These are phyloP conservation scores for Xylaria sp. DNA, from an alignment of 2,329 filamentous ascomycete species.

Conservation along the genomic window DNA sequence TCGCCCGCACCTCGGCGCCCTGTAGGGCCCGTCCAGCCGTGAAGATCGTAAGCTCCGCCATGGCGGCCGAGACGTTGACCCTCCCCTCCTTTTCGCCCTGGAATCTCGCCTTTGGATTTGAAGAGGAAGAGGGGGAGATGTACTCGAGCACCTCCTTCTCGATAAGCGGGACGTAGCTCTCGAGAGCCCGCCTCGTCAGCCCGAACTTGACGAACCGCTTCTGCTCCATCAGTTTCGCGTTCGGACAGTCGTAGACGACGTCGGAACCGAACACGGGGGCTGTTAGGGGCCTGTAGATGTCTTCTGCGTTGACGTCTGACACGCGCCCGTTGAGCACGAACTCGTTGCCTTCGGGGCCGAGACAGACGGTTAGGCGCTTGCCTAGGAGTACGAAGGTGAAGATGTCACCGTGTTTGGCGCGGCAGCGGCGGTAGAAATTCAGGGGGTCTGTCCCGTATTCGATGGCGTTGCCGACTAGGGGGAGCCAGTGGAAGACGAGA, in stretches of 20 bases:
- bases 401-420: neutral
- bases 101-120: neutral
- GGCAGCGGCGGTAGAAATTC: neutral
- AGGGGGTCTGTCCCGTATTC: neutral
- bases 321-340: neutral
- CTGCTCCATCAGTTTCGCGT: neutral
- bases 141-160: neutral
- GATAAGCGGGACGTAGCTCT: neutral
- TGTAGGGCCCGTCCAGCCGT: neutral
- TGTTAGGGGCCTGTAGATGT: neutral
- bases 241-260: neutral
- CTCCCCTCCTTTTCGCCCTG: neutral
- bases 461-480: neutral
- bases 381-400: neutral
- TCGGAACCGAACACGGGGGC: neutral
- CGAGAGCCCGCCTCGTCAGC: neutral
- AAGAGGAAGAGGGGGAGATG: neutral
- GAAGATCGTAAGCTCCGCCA: neutral
- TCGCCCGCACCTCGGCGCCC: neutral
- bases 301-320: neutral
- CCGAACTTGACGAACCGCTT: neutral
- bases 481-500: neutral
- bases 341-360: neutral
- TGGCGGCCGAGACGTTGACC: neutral
- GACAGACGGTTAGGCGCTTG: neutral